A percentile compares a stretch with the other conserved stretches of the same genome.
Evolutionary conservation across 169 alveolate species (phyloP).

Genomic region (Plasmodium yoelii): DNA sequence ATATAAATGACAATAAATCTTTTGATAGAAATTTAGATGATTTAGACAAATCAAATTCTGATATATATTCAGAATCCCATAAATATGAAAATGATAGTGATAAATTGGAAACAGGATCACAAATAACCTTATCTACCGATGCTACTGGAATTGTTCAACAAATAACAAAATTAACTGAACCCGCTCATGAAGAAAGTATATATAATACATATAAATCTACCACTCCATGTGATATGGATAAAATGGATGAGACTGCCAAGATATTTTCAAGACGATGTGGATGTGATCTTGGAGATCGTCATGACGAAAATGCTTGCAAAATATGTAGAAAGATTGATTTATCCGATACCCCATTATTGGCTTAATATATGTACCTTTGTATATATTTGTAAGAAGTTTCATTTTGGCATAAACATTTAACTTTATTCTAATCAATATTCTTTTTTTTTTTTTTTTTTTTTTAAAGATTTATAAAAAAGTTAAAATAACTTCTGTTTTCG

Average conservation of each 20-base stretch:
- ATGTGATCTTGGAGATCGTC: constrained; percentile 85
- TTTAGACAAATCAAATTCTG: constrained; percentile 71
- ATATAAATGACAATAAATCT: constrained; percentile 71
- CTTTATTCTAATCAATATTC: constrained; percentile 4
- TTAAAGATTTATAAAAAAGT: constrained; percentile 28
- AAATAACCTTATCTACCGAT: constrained; percentile 76
- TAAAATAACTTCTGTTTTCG: constrained; percentile 21
- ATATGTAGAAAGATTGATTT: constrained; percentile 82
- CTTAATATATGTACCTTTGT: constrained; percentile 21
- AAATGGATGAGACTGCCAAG: constrained; percentile 82
- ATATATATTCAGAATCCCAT: constrained; percentile 62
- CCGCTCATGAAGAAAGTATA: constrained; percentile 75
- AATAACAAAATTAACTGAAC: constrained; percentile 76
- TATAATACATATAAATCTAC: constrained; percentile 63
- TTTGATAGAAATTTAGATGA: constrained; percentile 53
- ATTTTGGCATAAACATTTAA: constrained; percentile 6
- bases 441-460: constrained; percentile 56
- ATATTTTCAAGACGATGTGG: constrained; percentile 83
- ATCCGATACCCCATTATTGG: constrained; percentile 84
- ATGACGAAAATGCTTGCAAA: constrained; percentile 83
- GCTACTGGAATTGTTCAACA: constrained; percentile 76
- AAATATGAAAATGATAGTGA: constrained; percentile 70
- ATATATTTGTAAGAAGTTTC: constrained; percentile 1
- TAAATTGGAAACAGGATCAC: constrained; percentile 69
- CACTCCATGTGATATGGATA: constrained; percentile 84